phyloP scores from a whole-genome alignment of 768 basidiomycete species.

The Hericium alpestre region DNA sequence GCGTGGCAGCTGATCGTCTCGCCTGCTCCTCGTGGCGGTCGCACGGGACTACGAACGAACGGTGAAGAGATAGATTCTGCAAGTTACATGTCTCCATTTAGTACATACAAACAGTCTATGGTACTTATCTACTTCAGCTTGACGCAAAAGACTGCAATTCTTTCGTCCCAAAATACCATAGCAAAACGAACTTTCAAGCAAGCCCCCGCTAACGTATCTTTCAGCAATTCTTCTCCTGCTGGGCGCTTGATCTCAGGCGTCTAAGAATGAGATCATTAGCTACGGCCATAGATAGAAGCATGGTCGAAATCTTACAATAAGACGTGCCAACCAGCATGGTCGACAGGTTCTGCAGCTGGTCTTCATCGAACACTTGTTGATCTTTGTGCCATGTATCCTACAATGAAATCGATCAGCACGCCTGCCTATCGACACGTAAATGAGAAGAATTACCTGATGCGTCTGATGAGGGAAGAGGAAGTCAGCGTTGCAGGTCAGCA shows the following conservation, averaged over 20 bases:
- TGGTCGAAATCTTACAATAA: constrained; percentile 47
- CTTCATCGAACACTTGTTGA: constrained; percentile 78
- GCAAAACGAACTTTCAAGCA: no score
- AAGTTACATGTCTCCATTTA: no score
- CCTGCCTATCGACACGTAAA: constrained; percentile 1
- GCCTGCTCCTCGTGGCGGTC: no score
- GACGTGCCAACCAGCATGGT: constrained; percentile 87
- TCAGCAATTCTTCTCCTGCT: not conserved
- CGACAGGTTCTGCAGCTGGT: constrained; percentile 77
- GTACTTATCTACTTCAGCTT: no score
- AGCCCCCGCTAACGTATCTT: no score
- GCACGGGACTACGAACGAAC: no score
- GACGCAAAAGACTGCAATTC: no score
- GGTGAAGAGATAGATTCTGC: no score
- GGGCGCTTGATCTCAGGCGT: not conserved
- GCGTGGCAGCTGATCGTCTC: no score
- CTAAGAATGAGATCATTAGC: not conserved
- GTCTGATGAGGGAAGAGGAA: constrained; percentile 16
- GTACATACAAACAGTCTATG: no score
- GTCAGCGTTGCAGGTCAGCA: not conserved
- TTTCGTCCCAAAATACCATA: no score
- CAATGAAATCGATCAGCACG: constrained; percentile 10
- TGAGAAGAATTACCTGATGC: constrained; percentile 21
- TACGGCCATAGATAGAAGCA: not conserved
- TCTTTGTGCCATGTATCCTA: constrained; percentile 91